A percentile compares a stretch with the other conserved stretches of the same genome.
Conservation (phyloP, 352 stramenopile species). For the Pythium graminicola region DNA sequence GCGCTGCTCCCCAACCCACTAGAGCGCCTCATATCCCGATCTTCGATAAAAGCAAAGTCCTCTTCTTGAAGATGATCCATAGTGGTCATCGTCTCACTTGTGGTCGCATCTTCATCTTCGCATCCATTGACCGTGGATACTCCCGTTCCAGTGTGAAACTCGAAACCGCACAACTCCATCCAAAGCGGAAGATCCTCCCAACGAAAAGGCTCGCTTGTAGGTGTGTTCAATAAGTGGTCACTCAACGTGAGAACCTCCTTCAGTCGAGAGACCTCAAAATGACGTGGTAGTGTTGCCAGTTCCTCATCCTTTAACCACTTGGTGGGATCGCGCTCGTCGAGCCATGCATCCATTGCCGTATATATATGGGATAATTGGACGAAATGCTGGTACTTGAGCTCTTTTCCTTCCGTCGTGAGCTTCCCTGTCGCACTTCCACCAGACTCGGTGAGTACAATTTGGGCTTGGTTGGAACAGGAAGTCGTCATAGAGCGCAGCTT, state of each 20-base stretch:
- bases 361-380: constrained; percentile 33
- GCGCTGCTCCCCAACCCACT: constrained; percentile 57
- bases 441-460: constrained; percentile 20
- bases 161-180: constrained; percentile 61
- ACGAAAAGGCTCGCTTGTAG: constrained; percentile 19
- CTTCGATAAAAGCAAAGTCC: constrained; percentile 77
- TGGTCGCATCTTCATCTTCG: constrained; percentile 2
- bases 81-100: neutral
- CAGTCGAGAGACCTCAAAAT: constrained; percentile 66
- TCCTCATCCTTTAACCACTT: constrained; percentile 72
- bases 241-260: constrained; percentile 66
- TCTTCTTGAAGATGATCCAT: constrained; percentile 43
- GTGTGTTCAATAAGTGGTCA: constrained; percentile 40
- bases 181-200: constrained; percentile 60
- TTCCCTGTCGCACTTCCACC: constrained; percentile 14
- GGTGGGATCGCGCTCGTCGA: constrained; percentile 76
- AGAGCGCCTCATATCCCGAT: constrained; percentile 51
- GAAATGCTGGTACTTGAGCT: constrained; percentile 27
- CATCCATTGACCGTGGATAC: constrained; percentile 3
- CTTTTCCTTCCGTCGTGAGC: constrained; percentile 25
- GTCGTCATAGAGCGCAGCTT: constrained; percentile 30
- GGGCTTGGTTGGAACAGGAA: constrained; percentile 28
- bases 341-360: constrained; percentile 82
- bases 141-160: constrained; percentile 38
- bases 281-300: constrained; percentile 53